These are phyloP conservation scores for Eucalyptus paniculata DNA, from an alignment of 345 rosid species.

Conservation along the genomic window DNA sequence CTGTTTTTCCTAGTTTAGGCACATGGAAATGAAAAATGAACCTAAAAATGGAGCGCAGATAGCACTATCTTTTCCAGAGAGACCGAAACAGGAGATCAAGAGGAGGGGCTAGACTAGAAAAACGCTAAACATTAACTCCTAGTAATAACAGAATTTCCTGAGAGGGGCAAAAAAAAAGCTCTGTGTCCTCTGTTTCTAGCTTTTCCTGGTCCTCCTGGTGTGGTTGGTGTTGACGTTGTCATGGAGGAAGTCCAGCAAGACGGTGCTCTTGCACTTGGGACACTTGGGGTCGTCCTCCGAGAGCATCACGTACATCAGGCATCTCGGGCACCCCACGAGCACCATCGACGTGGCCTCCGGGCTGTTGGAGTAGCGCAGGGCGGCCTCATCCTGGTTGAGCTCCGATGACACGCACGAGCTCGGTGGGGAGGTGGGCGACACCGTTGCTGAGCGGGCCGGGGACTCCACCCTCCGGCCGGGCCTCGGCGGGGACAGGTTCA, in stretches of 20 bases:
- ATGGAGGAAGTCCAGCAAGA: conserved; percentile 68
- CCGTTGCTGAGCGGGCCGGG: conserved; percentile 50
- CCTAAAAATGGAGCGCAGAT: conserved; percentile 44
- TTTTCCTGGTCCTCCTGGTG: conserved; percentile 19
- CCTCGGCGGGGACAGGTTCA: conserved; percentile 83
- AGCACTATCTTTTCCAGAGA: conserved; percentile 24
- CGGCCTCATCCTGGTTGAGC: conserved; percentile 23
- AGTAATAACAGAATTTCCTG: background rate
- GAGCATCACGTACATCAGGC: conserved; percentile 92
- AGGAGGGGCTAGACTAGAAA: background rate
- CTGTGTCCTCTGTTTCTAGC: background rate
- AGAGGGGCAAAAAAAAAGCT: background rate
- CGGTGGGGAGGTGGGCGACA: conserved; percentile 78
- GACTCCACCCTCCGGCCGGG: conserved; percentile 31
- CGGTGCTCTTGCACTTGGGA: conserved; percentile 88
- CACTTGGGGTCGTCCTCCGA: conserved; percentile 74
- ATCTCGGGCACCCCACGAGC: conserved; percentile 86
- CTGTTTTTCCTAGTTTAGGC: background rate
- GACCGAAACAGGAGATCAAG: background rate
- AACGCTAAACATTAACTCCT: conserved; percentile 7
- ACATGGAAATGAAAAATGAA: background rate
- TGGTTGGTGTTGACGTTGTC: conserved; percentile 12
- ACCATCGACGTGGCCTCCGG: conserved; percentile 95
- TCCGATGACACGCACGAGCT: conserved; percentile 92
- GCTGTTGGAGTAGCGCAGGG: conserved; percentile 34